Percentiles rank a stretch among this genome's conserved stretches.
These are phyloP conservation scores for Cupressus sempervirens DNA, from an alignment of 75 land plant genomes.

Conservation along the genomic window DNA sequence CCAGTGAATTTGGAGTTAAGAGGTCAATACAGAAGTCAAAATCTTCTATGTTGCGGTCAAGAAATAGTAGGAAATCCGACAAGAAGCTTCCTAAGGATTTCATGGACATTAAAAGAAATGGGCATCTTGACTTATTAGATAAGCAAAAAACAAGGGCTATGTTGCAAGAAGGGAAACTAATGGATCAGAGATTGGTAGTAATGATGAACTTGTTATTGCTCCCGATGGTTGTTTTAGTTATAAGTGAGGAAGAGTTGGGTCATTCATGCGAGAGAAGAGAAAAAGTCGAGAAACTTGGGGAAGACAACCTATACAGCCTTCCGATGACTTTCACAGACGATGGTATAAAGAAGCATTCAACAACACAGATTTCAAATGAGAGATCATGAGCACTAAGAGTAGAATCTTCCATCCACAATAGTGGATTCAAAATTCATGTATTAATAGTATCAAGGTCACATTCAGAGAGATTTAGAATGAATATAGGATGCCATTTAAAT, in stretches of 20 bases:
- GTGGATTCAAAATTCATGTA: too few relatives aligned
- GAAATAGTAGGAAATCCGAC: slow-evolving; percentile 27
- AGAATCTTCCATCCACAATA: too few relatives aligned
- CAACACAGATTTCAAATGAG: too few relatives aligned
- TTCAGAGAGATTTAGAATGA: too few relatives aligned
- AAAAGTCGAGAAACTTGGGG: slow-evolving; percentile 16
- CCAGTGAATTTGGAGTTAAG: slow-evolving; percentile 16
- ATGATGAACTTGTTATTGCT: slow-evolving; percentile 63
- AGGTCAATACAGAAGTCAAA: slow-evolving; percentile 25
- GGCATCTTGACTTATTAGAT: slow-evolving; percentile 90
- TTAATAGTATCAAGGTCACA: too few relatives aligned
- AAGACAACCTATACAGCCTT: too few relatives aligned
- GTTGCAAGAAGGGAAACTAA: slow-evolving; percentile 35
- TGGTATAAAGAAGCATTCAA: too few relatives aligned
- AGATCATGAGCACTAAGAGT: too few relatives aligned
- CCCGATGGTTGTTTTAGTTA: slow-evolving; percentile 73
- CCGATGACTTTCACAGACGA: too few relatives aligned
- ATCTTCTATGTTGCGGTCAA: slow-evolving; percentile 32
- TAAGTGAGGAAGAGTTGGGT: slow-evolving; percentile 44
- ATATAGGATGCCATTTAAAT: too few relatives aligned
- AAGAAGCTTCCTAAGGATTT: slow-evolving; percentile 83
- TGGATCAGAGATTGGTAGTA: slow-evolving; percentile 43
- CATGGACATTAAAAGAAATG: slow-evolving; percentile 41
- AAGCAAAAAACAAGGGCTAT: slow-evolving; percentile 55
- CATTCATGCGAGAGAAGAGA: slow-evolving; percentile 34